Conservation (phyloP, 164 flowering plant species). For the Houttuynia cordata region DNA sequence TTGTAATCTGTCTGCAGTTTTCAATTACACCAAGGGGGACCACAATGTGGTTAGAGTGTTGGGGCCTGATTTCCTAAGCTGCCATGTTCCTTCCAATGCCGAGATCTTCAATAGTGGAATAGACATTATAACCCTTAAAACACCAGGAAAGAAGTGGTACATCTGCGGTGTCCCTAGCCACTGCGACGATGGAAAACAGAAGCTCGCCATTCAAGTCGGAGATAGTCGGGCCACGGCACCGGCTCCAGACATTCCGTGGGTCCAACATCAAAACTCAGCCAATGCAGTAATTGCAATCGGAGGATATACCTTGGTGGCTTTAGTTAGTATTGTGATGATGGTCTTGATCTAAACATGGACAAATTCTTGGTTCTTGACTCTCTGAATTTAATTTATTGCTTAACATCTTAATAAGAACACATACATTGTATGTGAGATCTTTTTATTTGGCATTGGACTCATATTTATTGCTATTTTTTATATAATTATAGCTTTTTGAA, state of each 20-base stretch:
- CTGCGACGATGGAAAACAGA: conserved; percentile 11
- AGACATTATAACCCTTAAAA: conserved; percentile 8
- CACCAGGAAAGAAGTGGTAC: conserved; percentile 21
- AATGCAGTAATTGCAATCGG: no score
- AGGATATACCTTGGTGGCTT: no score
- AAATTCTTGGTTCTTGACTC: no score
- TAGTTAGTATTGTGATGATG: no score
- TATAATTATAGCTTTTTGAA: no score
- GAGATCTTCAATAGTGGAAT: conserved; percentile 9
- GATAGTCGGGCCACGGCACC: not conserved
- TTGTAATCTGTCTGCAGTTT: conserved; percentile 10
- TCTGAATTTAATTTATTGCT: no score
- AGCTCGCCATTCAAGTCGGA: conserved; percentile 11
- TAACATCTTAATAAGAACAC: no score
- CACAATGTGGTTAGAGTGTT: conserved; percentile 18
- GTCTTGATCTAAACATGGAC: no score
- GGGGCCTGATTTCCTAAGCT: conserved; percentile 9
- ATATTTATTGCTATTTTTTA: no score
- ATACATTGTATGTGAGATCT: no score
- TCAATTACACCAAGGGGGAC: conserved; percentile 6
- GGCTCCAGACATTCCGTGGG: not conserved
- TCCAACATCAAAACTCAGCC: no score
- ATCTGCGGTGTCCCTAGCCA: conserved; percentile 16
- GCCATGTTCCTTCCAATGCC: conserved; percentile 3
- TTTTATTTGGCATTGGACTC: no score